Evolutionary conservation across 2,329 filamentous ascomycete genomes (phyloP).

Genomic region (Trichoderma sp.): DNA sequence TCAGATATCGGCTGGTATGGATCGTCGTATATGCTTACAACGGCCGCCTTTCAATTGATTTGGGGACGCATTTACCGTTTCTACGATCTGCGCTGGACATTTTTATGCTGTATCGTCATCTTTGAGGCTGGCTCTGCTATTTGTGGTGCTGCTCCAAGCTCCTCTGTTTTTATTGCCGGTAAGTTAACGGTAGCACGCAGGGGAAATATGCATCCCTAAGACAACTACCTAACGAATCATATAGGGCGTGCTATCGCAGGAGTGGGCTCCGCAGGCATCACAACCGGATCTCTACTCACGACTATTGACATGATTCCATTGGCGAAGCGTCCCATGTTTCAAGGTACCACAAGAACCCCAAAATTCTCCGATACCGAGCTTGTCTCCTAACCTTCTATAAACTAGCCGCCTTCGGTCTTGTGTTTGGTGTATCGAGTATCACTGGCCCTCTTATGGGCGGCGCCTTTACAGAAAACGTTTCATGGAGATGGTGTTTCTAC

Average conservation of each 20-base stretch:
- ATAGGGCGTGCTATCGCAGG: slow-evolving; percentile 52
- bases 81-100: slow-evolving; percentile 50
- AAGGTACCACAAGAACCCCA: slow-evolving; percentile 32
- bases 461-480: slow-evolving; percentile 47
- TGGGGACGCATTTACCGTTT: slow-evolving; percentile 56
- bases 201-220: no score
- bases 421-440: slow-evolving; percentile 55
- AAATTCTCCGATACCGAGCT: not conserved
- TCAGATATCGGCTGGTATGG: slow-evolving; percentile 65
- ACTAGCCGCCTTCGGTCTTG: slow-evolving; percentile 50
- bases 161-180: slow-evolving; percentile 54
- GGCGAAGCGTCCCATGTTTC: slow-evolving; percentile 58
- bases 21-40: slow-evolving; percentile 60
- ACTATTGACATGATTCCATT: slow-evolving; percentile 60
- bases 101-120: slow-evolving; percentile 47
- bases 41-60: slow-evolving; percentile 51
- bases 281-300: slow-evolving; percentile 55
- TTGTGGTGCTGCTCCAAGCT: slow-evolving; percentile 55
- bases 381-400: slow-evolving; percentile 17
- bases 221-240: not conserved
- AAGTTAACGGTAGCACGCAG: no score
- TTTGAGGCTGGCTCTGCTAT: slow-evolving; percentile 56
- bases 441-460: slow-evolving; percentile 54
- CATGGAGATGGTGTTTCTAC: slow-evolving; percentile 60
- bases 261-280: slow-evolving; percentile 55